Evolutionary conservation across 2,329 filamentous ascomycete genomes (phyloP), one percentile per base, ranked within the genome.

Genomic region (Cadophora gregata): DNA sequence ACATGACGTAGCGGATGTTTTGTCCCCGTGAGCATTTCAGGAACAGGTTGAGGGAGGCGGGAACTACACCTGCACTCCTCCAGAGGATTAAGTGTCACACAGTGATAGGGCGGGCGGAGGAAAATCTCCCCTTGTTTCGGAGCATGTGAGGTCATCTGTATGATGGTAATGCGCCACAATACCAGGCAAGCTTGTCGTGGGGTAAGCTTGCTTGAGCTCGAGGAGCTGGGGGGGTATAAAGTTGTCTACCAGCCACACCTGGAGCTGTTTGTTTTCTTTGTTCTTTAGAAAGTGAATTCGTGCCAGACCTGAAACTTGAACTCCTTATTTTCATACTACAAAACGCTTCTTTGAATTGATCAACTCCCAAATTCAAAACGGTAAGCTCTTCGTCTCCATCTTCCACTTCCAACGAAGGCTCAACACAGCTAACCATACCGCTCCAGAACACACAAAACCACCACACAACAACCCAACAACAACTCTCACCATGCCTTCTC

Each of bases 401-500:
- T 33, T 19, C 1, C 38, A 19, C 10, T 16, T 16, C 16, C 10
- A 3, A 42, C 6, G n/a, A 10, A 8, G 9, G 27, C 27, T 33
- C 16, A 33, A 27, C 19, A 16, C 51, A 33, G 24, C n/a, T 56
- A 38, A 56, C 9, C 14, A 10, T 8, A 29, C 33, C 8, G n/a
- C 31, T 56, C 16, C 24, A 24, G 19, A 56, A 31, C 16, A 38
- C 21, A 14, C 33, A 24, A 3, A 31, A 12, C 9, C n/a, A 10
- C 19, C 25, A n/a, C 45, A 29, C 33, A 63, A 62, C 24, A n/a
- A 27, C 19, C 25, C 3, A 42, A 3, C 9, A 21, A n/a, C 67
- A 59, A 45, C 36, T 50, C 33, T 36, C 25, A 55, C 14, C 50
- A 77, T 76, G 74, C 73, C 75, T 69, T 75, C 75, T 24, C 24